Evolutionary conservation across 2,329 filamentous ascomycete species (phyloP), one percentile per base, ranked within the genome.

Genomic region (Coniosporium tulheliwenetii): DNA sequence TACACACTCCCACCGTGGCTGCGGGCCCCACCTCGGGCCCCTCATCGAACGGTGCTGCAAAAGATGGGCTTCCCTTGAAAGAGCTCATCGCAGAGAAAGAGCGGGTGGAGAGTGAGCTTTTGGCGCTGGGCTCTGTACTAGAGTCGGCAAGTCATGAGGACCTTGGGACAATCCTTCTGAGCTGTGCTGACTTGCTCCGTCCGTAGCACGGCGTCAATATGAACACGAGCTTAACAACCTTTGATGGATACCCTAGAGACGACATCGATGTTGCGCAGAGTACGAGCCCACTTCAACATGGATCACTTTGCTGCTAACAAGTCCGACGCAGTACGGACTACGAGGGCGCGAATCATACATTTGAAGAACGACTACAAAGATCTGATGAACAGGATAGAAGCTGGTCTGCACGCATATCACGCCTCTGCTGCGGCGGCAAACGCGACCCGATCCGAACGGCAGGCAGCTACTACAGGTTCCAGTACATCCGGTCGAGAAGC

Each of bases 241-340:
- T 78, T 45, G 91, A 96, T 62, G 91, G 91, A 38, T 98, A 85
- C 57, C 91, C 91, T 30, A 76, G 91, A 56, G 80, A 84, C 52
- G 91, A 98, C 61, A 79, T 98, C 47, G 91, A 98, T 59, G 82
- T 98, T 46, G 81, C 91, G 19, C 89, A 95, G 64, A 91, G 85
- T 91, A 76, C 48, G 69, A 41, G 39, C 37, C 44, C 34, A 30
- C 41, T 39, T 34, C 30, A 30, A 36, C 16, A 13, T 26, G 7
- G 19, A 26, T 26, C 19, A 31, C 26, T 29, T 41, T 9, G 29
- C 10, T 35, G 39, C 49, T 52, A 43, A 51, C 40, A 35, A 19
- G 7, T 38, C 39, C 30, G 39, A 10, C 13, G 41, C 52, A 93
- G 85, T 98, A 56, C 84, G 91, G 45, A 94, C 85, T n/a, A 94